Conservation (phyloP, 176 grass and related monocot species). For the Phoenix dactylifera region DNA sequence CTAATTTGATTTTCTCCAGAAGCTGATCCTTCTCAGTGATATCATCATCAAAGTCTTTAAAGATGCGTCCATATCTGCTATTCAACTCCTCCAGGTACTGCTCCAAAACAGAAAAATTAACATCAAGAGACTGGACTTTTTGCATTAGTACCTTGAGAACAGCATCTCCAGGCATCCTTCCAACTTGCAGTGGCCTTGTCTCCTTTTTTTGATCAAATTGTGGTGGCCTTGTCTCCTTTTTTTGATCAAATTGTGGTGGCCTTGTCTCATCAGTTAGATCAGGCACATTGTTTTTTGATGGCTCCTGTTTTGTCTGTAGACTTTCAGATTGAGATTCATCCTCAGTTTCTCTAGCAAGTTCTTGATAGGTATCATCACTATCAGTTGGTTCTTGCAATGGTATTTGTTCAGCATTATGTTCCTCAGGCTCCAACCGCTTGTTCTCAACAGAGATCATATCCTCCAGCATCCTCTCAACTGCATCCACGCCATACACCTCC, state of each 20-base stretch:
- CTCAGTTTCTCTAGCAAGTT: conserved; percentile 41
- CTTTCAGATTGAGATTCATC: conserved; percentile 38
- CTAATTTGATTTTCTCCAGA: conserved; percentile 53
- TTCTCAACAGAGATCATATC: conserved; percentile 88
- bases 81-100: conserved; percentile 88
- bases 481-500: conserved; percentile 97
- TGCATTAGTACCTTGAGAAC: conserved; percentile 93
- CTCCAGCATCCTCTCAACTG: conserved; percentile 93
- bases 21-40: conserved; percentile 59
- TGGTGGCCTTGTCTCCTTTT: background rate
- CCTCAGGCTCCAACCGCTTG: conserved; percentile 44
- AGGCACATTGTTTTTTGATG: conserved; percentile 27
- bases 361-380: conserved; percentile 34
- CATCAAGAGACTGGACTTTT: conserved; percentile 93
- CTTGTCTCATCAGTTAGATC: conserved; percentile 44
- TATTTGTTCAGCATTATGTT: conserved; percentile 40
- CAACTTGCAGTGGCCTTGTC: conserved; percentile 40
- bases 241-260: too few relatives aligned
- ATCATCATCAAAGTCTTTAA: conserved; percentile 90
- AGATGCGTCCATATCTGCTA: conserved; percentile 86
- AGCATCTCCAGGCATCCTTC: conserved; percentile 89
- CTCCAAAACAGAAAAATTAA: conserved; percentile 91
- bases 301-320: conserved; percentile 34
- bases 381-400: conserved; percentile 29
- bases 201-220: too few relatives aligned